Conservation (phyloP, 345 rosid species). For the Anacardium occidentale region DNA sequence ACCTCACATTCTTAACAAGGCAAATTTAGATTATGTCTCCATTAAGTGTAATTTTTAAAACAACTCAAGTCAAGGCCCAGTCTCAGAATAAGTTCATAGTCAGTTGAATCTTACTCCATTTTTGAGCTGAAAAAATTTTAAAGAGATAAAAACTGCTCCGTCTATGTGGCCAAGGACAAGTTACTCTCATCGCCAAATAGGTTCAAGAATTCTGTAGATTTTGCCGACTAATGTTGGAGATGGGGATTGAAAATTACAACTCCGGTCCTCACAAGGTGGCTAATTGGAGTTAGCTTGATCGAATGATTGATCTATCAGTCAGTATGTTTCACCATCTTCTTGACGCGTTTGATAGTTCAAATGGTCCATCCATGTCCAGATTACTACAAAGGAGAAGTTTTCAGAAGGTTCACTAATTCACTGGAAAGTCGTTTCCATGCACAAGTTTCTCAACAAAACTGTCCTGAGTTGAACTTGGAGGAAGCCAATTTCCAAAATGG, state of each 20-base stretch:
- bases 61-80: too few species aligned
- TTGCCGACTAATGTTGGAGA: not conserved
- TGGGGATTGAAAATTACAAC: not conserved
- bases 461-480: too few species aligned
- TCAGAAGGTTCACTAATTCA: not conserved
- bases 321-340: not conserved
- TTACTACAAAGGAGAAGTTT: constrained; percentile 1
- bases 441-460: not conserved
- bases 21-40: too few species aligned
- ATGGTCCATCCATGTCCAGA: constrained; percentile 3
- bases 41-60: too few species aligned
- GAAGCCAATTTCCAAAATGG: too few species aligned
- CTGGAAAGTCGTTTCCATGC: not conserved
- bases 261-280: not conserved
- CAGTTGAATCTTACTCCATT: too few species aligned
- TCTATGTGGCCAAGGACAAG: not conserved
- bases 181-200: not conserved
- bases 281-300: not conserved
- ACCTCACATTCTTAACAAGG: not conserved
- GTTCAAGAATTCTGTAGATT: constrained; percentile 11
- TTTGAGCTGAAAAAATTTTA: too few species aligned
- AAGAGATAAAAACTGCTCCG: too few species aligned
- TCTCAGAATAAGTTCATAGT: too few species aligned
- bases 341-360: not conserved
- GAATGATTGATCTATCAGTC: not conserved